These are phyloP conservation scores for Nelumbo lutea DNA, from an alignment of 164 flowering plant genomes.

Conservation along the genomic window DNA sequence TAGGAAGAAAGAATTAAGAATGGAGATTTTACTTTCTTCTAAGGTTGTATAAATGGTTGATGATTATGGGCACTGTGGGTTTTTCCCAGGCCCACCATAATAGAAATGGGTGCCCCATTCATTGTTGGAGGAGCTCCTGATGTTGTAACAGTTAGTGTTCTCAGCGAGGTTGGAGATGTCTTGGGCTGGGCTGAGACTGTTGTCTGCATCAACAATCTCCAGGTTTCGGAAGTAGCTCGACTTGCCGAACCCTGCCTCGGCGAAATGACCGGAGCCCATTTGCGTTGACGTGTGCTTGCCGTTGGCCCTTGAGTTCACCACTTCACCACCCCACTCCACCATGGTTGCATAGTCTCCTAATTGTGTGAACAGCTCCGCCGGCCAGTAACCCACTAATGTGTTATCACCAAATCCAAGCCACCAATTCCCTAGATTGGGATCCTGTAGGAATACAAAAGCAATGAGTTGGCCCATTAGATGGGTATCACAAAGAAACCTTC, in stretches of 20 bases:
- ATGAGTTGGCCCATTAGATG: too few relatives aligned
- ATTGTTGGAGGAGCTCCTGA: conserved; percentile 58
- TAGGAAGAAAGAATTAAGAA: not conserved
- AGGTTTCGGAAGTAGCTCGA: conserved; percentile 90
- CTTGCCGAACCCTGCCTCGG: conserved; percentile 74
- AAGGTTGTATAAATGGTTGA: not conserved
- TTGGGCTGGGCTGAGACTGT: conserved; percentile 62
- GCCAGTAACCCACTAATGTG: conserved; percentile 72
- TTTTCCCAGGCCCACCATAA: conserved; percentile 96
- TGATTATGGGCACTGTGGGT: conserved; percentile 49
- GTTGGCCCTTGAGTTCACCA: conserved; percentile 53
- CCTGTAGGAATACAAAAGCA: conserved; percentile 25
- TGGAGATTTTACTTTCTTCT: not conserved
- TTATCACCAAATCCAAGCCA: conserved; percentile 72
- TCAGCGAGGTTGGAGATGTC: conserved; percentile 70
- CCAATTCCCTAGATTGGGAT: conserved; percentile 76
- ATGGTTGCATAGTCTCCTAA: conserved; percentile 60
- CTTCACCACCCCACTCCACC: conserved; percentile 89
- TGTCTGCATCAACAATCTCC: conserved; percentile 83
- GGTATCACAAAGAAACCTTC: too few relatives aligned
- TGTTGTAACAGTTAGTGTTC: conserved; percentile 84
- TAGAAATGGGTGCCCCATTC: conserved; percentile 92
- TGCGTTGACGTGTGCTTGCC: conserved; percentile 68
- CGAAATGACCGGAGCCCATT: conserved; percentile 81
- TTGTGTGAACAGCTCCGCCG: conserved; percentile 68